Evolutionary conservation across 768 basidiomycete genomes (phyloP).

Genomic region (Amyloporia xantha): DNA sequence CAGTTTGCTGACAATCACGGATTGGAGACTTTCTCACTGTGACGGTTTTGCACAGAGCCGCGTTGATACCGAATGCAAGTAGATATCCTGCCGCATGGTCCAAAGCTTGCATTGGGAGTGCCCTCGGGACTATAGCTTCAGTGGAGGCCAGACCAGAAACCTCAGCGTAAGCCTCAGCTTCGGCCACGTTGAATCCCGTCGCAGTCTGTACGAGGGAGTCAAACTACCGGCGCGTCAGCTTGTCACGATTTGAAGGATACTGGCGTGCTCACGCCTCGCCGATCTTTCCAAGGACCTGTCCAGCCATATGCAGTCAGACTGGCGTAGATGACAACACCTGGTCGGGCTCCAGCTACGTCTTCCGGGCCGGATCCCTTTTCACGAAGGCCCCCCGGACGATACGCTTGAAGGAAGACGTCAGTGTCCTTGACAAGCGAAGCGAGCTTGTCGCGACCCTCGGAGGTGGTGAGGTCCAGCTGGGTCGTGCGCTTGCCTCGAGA

Average conservation of each 20-base stretch:
- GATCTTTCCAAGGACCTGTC: constrained; percentile 49
- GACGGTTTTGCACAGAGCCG: constrained; percentile 46
- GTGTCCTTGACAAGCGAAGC: constrained; percentile 31
- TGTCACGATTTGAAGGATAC: background rate
- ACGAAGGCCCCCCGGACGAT: constrained; percentile 45
- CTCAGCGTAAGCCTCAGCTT: constrained; percentile 40
- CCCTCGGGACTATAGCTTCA: constrained; percentile 19
- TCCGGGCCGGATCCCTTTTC: constrained; percentile 41
- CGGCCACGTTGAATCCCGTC: constrained; percentile 52
- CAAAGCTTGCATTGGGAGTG: constrained; percentile 52
- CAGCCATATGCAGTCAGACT: constrained; percentile 51
- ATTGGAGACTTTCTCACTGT: constrained; percentile 27
- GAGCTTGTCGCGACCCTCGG: constrained; percentile 29
- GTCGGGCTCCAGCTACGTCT: constrained; percentile 31
- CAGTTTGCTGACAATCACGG: background rate
- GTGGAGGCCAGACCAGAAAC: constrained; percentile 18
- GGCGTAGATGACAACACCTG: constrained; percentile 49
- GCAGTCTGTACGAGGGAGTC: constrained; percentile 62
- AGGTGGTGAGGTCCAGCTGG: constrained; percentile 43
- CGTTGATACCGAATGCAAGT: constrained; percentile 51
- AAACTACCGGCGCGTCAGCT: constrained; percentile 32
- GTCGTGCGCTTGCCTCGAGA: constrained; percentile 59
- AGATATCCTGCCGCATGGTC: constrained; percentile 57
- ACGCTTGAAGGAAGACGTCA: constrained; percentile 58
- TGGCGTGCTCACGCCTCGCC: constrained; percentile 40